phyloP scores from a whole-genome alignment of 2,329 filamentous ascomycete genomes.

The Didymella pomorum region DNA sequence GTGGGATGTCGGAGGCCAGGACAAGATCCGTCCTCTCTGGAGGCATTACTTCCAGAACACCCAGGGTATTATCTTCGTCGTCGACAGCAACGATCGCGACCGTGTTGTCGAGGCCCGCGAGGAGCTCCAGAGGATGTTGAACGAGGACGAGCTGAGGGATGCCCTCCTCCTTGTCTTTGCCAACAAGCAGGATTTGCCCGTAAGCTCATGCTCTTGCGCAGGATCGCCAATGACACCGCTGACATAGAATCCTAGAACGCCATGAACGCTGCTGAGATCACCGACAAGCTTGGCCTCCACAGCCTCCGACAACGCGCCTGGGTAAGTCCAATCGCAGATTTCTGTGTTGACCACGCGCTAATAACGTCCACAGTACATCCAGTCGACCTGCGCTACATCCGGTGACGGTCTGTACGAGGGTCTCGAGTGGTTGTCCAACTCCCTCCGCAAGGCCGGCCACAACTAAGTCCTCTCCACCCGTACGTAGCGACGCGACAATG shows the following conservation, averaged over 20 bases:
- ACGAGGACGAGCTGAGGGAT: slow-evolving; percentile 97
- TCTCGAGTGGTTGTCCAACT: slow-evolving; percentile 72
- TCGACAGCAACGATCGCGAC: slow-evolving; percentile 90
- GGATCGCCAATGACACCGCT: slow-evolving; percentile 5
- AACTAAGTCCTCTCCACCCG: slow-evolving; percentile 45
- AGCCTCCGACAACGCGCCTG: slow-evolving; percentile 97
- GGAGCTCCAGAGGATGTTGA: slow-evolving; percentile 96
- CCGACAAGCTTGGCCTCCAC: slow-evolving; percentile 99
- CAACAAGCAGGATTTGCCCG: slow-evolving; percentile 96
- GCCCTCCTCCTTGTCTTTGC: slow-evolving; percentile 93
- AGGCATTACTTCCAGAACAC: slow-evolving; percentile 97
- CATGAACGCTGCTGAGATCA: slow-evolving; percentile 99
- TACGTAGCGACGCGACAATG: slow-evolving; percentile 39
- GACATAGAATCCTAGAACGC: slow-evolving; percentile 73
- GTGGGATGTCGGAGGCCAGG: slow-evolving; percentile 98
- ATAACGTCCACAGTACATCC: slow-evolving; percentile 75
- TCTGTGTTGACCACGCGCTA: slow-evolving; percentile 25
- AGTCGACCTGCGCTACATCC: slow-evolving; percentile 98
- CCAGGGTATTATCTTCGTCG: slow-evolving; percentile 97
- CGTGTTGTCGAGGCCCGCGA: slow-evolving; percentile 92
- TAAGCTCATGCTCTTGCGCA: slow-evolving; percentile 56
- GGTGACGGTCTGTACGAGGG: slow-evolving; percentile 99
- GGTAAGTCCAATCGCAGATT: slow-evolving; percentile 69
- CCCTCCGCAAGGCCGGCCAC: slow-evolving; percentile 62
- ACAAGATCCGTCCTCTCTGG: slow-evolving; percentile 98